phyloP scores from a whole-genome alignment of 805 yeast genomes.

The Tetrapisispora nanseiensis region DNA sequence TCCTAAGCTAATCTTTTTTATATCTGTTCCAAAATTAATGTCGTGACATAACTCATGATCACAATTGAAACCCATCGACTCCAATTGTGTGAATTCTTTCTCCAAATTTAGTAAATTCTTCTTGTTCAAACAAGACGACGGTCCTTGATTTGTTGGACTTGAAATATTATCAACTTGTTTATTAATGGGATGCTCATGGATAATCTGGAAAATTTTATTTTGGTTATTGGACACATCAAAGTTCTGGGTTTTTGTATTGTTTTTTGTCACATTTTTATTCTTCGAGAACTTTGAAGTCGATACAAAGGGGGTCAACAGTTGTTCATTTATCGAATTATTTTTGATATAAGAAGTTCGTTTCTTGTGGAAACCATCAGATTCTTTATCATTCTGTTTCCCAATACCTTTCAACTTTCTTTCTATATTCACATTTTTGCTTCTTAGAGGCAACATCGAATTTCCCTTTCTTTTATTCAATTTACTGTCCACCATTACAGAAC shows the following conservation, averaged over 20 bases:
- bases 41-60: slow-evolving; percentile 16
- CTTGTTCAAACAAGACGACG: slow-evolving; percentile 7
- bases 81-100: slow-evolving; percentile 11
- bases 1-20: background rate
- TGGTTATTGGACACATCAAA: too few relatives aligned
- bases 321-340: too few relatives aligned
- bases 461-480: background rate
- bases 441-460: background rate
- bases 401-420: slow-evolving; percentile 1
- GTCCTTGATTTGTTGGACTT: background rate
- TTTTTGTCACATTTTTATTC: too few relatives aligned
- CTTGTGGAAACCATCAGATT: too few relatives aligned
- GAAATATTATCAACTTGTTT: background rate
- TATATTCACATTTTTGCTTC: background rate
- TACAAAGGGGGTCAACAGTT: too few relatives aligned
- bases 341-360: too few relatives aligned
- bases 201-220: too few relatives aligned
- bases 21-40: slow-evolving; percentile 7
- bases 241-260: too few relatives aligned
- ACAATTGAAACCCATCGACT: slow-evolving; percentile 8
- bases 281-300: too few relatives aligned
- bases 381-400: background rate
- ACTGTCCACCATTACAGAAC: background rate
- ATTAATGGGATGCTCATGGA: too few relatives aligned
- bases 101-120: slow-evolving; percentile 17